Conservation (phyloP, 306 rosid genomes). For the Prunus campanulata region DNA sequence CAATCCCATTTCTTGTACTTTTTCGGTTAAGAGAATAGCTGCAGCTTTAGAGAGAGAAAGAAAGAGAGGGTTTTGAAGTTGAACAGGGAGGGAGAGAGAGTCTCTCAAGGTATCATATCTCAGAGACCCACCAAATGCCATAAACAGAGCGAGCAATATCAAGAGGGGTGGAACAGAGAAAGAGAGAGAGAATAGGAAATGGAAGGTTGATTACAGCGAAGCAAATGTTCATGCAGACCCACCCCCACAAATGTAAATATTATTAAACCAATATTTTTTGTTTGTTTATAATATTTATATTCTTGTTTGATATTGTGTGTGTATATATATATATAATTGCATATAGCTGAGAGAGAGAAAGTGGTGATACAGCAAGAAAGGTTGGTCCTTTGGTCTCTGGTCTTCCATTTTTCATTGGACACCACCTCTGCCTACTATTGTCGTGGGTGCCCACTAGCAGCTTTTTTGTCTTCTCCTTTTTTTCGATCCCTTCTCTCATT, state of each 20-base stretch:
- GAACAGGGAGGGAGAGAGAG: constrained; percentile 10
- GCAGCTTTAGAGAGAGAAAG: constrained; percentile 16
- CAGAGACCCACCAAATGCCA: constrained; percentile 40
- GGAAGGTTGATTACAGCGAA: constrained; percentile 60
- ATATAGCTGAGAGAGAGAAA: constrained; percentile 25
- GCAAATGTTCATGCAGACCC: constrained; percentile 52
- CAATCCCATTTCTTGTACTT: constrained; percentile 24
- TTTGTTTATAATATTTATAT: constrained; percentile 6
- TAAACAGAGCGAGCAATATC: constrained; percentile 29
- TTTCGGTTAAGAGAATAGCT: constrained; percentile 22
- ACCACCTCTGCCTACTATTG: constrained; percentile 22
- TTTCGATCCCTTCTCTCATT: neutral
- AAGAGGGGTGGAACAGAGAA: constrained; percentile 9
- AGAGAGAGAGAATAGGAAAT: constrained; percentile 8
- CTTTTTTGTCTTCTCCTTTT: constrained; percentile 43
- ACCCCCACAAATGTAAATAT: constrained; percentile 32
- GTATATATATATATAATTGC: neutral
- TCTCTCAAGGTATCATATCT: constrained; percentile 18
- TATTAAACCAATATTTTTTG: constrained; percentile 1
- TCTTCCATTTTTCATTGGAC: constrained; percentile 35
- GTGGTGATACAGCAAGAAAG: constrained; percentile 36
- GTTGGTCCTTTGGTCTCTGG: constrained; percentile 26
- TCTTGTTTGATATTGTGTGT: neutral
- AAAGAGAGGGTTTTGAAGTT: neutral
- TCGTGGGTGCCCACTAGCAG: constrained; percentile 65